phyloP scores from a whole-genome alignment of 495 filamentous ascomycete species.

The Hypomontagnella submonticulosa region DNA sequence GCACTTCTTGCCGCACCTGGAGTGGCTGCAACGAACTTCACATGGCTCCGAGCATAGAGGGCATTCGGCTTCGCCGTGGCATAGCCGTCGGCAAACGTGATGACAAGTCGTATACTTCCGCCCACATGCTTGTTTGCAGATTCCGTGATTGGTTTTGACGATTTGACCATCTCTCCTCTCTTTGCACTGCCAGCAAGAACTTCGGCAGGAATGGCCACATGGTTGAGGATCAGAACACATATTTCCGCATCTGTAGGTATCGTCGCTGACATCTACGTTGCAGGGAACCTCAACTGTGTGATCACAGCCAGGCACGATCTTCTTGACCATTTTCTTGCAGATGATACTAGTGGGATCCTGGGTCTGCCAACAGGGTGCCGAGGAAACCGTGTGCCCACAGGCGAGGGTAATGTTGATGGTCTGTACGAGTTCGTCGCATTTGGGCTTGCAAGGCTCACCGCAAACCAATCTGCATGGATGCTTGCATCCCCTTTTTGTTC shows the following conservation, averaged over 20 bases:
- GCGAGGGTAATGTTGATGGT: slow-evolving; percentile 55
- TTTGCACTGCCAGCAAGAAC: slow-evolving; percentile 63
- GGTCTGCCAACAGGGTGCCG: slow-evolving; percentile 63
- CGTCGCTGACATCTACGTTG: slow-evolving; percentile 52
- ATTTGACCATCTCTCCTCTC: slow-evolving; percentile 46
- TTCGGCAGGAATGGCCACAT: slow-evolving; percentile 72
- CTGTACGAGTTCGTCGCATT: slow-evolving; percentile 52
- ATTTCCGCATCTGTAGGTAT: slow-evolving; percentile 58
- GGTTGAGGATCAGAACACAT: slow-evolving; percentile 57
- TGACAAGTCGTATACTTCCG: slow-evolving; percentile 67
- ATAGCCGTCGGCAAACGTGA: slow-evolving; percentile 64
- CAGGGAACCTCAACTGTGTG: slow-evolving; percentile 67
- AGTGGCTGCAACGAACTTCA: slow-evolving; percentile 72
- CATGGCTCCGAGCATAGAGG: slow-evolving; percentile 65
- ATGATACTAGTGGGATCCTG: slow-evolving; percentile 40
- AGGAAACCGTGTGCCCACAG: slow-evolving; percentile 67
- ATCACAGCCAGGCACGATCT: slow-evolving; percentile 61
- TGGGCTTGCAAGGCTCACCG: slow-evolving; percentile 58
- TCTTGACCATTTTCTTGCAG: slow-evolving; percentile 53
- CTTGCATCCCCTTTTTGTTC: slow-evolving; percentile 65
- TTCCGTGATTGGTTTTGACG: slow-evolving; percentile 56
- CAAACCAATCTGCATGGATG: slow-evolving; percentile 72
- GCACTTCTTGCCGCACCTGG: slow-evolving; percentile 67
- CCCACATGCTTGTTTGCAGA: slow-evolving; percentile 65
- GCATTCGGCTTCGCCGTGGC: slow-evolving; percentile 66